phyloP scores from a whole-genome alignment of 495 filamentous ascomycete species.

The Ramalina intermedia region DNA sequence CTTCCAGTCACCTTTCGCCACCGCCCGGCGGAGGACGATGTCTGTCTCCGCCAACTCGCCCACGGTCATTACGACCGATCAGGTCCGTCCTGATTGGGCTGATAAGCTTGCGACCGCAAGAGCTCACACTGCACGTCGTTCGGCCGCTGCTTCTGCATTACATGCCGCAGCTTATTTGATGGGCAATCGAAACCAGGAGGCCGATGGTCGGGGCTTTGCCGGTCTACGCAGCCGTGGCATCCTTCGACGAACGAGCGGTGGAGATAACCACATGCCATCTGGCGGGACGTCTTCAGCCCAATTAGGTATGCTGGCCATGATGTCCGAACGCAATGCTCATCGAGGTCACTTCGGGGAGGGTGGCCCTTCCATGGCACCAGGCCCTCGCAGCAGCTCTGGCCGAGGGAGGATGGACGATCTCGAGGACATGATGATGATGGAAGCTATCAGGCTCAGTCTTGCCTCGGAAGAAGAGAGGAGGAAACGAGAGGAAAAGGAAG shows the following conservation, averaged over 20 bases:
- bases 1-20: conserved; percentile 18
- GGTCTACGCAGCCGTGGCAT: conserved; percentile 33
- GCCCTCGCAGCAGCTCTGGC: conserved; percentile 43
- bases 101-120: conserved; percentile 77
- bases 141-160: conserved; percentile 84
- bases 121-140: conserved; percentile 67
- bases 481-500: conserved; percentile 66
- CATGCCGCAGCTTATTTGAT: conserved; percentile 93
- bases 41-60: conserved; percentile 71
- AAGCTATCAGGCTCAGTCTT: conserved; percentile 78
- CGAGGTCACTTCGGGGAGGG: conserved; percentile 31
- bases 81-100: conserved; percentile 85
- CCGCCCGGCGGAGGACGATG: conserved; percentile 51
- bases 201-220: conserved; percentile 31
- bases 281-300: conserved; percentile 31
- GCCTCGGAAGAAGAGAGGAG: conserved; percentile 83
- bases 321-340: conserved; percentile 32
- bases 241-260: conserved; percentile 25
- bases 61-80: conserved; percentile 80
- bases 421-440: conserved; percentile 97
- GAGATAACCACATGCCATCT: conserved; percentile 16
- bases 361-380: conserved; percentile 26
- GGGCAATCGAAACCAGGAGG: conserved; percentile 40
- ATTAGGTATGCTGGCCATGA: conserved; percentile 34
- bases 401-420: conserved; percentile 66